These are phyloP conservation scores for Schizophyllum amplum DNA, from an alignment of 1,284 basidiomycete species.

Conservation along the genomic window DNA sequence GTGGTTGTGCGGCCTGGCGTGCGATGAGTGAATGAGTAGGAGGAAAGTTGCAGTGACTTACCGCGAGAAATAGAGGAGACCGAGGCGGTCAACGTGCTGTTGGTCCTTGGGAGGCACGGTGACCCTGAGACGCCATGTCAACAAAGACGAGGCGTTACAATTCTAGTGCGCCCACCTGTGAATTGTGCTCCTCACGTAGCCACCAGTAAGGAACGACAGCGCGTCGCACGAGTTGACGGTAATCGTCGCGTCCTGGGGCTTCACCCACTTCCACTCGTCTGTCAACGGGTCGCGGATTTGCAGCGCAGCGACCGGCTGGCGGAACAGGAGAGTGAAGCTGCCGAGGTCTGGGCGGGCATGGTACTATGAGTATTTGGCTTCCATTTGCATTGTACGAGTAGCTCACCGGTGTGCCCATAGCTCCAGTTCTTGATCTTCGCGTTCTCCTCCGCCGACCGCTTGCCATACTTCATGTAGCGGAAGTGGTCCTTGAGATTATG, in stretches of 20 bases:
- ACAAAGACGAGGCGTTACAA: too few species aligned
- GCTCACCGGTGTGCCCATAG: conserved; percentile 41
- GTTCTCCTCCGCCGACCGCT: conserved; percentile 38
- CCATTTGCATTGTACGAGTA: too few species aligned
- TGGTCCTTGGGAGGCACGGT: conserved; percentile 13
- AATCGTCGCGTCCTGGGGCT: conserved; percentile 36
- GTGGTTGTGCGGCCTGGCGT: conserved; percentile 14
- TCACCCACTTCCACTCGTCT: conserved; percentile 39
- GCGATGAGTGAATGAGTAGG: too few species aligned
- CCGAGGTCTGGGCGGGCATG: too few species aligned
- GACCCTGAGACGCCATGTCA: too few species aligned
- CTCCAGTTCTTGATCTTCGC: conserved; percentile 32
- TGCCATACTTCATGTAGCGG: conserved; percentile 49
- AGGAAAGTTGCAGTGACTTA: too few species aligned
- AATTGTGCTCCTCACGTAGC: conserved; percentile 44
- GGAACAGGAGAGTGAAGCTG: conserved; percentile 36
- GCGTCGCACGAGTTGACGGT: conserved; percentile 49
- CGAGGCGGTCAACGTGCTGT: conserved; percentile 29
- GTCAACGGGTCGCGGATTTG: conserved; percentile 30
- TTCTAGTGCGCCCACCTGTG: too few species aligned
- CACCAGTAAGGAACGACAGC: conserved; percentile 40
- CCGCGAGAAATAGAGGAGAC: conserved; percentile 14
- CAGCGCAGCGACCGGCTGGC: conserved; percentile 36
- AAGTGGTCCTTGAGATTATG: conserved; percentile 30
- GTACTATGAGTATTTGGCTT: too few species aligned